A percentile compares a stretch with the other conserved stretches of the same genome.
Conservation (phyloP, 2,329 filamentous ascomycete species). For the Tolypocladium pustulatum region DNA sequence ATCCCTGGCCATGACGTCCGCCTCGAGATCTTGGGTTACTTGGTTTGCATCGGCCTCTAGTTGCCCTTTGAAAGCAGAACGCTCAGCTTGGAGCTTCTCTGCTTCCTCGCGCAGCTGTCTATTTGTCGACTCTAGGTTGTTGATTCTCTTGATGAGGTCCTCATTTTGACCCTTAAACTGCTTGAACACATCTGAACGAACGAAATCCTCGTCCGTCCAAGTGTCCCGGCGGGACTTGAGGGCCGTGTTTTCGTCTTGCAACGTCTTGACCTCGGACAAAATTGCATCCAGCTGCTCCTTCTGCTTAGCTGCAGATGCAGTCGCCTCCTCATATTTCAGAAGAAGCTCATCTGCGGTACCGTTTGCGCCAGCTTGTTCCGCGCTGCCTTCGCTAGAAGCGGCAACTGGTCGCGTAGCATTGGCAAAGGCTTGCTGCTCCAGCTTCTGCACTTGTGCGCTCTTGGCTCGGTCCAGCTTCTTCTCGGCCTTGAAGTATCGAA, state of each 20-base stretch:
- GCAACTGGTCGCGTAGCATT: constrained; percentile 44
- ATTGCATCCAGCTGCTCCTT: constrained; percentile 80
- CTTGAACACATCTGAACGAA: constrained; percentile 88
- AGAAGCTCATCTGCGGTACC: constrained; percentile 57
- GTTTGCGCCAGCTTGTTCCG: constrained; percentile 40
- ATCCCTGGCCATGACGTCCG: constrained; percentile 70
- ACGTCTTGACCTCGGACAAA: constrained; percentile 61
- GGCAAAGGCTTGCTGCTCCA: constrained; percentile 80
- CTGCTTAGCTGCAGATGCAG: constrained; percentile 67
- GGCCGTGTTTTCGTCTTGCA: constrained; percentile 70
- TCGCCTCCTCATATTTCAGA: constrained; percentile 65
- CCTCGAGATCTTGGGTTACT: constrained; percentile 67
- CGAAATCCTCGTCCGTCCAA: constrained; percentile 85
- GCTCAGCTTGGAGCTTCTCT: constrained; percentile 74
- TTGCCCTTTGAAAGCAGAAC: constrained; percentile 69
- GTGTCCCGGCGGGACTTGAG: constrained; percentile 58
- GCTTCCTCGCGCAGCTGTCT: constrained; percentile 75
- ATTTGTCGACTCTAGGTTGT: constrained; percentile 83
- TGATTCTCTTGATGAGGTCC: constrained; percentile 83
- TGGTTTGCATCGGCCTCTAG: constrained; percentile 71
- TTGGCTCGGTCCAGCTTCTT: constrained; percentile 86
- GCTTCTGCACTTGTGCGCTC: constrained; percentile 79
- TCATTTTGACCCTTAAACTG: constrained; percentile 82
- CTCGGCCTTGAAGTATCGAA: constrained; percentile 90
- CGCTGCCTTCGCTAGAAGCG: constrained; percentile 32